Base-by-base conservation (phyloP, 345 rosid genomes). In the Brassica juncea region DNA sequence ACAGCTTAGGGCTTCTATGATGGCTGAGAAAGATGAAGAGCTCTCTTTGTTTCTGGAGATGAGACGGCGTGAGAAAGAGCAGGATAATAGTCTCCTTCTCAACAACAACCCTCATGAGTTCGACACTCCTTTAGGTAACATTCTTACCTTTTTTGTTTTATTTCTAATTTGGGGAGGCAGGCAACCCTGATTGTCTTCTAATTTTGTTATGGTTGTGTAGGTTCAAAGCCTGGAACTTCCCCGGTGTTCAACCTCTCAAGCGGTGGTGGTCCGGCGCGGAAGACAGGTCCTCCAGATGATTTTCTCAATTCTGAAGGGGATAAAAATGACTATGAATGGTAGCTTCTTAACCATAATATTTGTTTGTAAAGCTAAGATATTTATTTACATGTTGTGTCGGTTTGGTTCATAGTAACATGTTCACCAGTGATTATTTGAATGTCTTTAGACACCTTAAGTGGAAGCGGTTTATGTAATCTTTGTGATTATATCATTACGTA, bases 261-360 rank as follows among this genome's bases (percentile, higher is more conserved):
- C 15, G 81, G 92, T 37, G 73, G 89, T 5, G 68, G 85, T 15
- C 80, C 85, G 14, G 54, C 85, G 1, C 80, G 98, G 49, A 93
- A 90, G 87, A 68, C 86, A 16, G 86, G 86, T 42, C 88, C 90
- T 72, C 57, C 74, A 2, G 99, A 93, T 80, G 99, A 96, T 84
- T 96, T 96, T 84, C 97, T 96, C 10, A 92, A 87, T 78, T 91
- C 98, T 25, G 99, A 96, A 23, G 83, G 84, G 68, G 99, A 96
- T 79, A 96, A 93, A 73, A 93, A 88, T 81, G 99, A 96, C 70
- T 96, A 96, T 72, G 98, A 96, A 82, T 96, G 99, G 99, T 96
- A 27, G 70, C 12, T 49, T 73, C 66, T 81, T 54, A 30, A 19
- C 60, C 44, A 32, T 32, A 3, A 1, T 27, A 8, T 39, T 49